Percentiles rank a stretch among this genome's conserved stretches.
These are phyloP conservation scores for Penicillium ucsense DNA, from an alignment of 495 filamentous ascomycete species.

Conservation along the genomic window DNA sequence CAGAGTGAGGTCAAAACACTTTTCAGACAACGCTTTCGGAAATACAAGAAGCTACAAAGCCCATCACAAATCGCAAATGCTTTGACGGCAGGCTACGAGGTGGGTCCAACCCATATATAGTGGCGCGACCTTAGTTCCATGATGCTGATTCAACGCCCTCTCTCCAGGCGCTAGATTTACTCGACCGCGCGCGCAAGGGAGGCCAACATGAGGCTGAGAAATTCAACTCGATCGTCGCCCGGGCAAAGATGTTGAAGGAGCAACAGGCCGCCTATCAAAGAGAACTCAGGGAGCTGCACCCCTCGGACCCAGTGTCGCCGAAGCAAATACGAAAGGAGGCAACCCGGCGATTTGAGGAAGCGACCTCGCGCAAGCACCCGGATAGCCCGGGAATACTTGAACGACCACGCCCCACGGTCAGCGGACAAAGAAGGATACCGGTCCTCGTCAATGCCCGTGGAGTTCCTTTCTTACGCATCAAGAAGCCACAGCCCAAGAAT, in stretches of 20 bases:
- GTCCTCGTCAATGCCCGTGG: slow-evolving; percentile 45
- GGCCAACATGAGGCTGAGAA: slow-evolving; percentile 12
- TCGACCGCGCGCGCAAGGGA: slow-evolving; percentile 30
- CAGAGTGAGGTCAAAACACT: slow-evolving; percentile 29
- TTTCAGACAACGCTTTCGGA: slow-evolving; percentile 48
- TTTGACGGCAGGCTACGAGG: slow-evolving; percentile 58
- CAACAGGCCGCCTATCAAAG: slow-evolving; percentile 13
- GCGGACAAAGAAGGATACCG: slow-evolving; percentile 50
- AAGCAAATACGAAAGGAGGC: slow-evolving; percentile 20
- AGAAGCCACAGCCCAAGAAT: slow-evolving; percentile 54
- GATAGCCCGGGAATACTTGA: slow-evolving; percentile 31
- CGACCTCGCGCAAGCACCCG: slow-evolving; percentile 24
- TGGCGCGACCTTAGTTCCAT: too few relatives aligned
- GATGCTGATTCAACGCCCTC: slow-evolving; percentile 9
- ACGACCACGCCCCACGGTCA: slow-evolving; percentile 36
- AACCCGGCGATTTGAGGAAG: slow-evolving; percentile 15
- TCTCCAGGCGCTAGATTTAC: slow-evolving; percentile 27
- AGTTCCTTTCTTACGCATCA: slow-evolving; percentile 60
- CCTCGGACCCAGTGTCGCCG: slow-evolving; percentile 12
- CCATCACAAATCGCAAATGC: slow-evolving; percentile 44
- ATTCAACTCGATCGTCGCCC: slow-evolving; percentile 17
- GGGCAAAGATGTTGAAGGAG: slow-evolving; percentile 10
- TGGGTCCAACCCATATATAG: slow-evolving; percentile 13
- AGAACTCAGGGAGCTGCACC: slow-evolving; percentile 1
- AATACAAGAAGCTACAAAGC: slow-evolving; percentile 44